phyloP scores from a whole-genome alignment of 2,329 filamentous ascomycete genomes.

The Grosmannia huntii region DNA sequence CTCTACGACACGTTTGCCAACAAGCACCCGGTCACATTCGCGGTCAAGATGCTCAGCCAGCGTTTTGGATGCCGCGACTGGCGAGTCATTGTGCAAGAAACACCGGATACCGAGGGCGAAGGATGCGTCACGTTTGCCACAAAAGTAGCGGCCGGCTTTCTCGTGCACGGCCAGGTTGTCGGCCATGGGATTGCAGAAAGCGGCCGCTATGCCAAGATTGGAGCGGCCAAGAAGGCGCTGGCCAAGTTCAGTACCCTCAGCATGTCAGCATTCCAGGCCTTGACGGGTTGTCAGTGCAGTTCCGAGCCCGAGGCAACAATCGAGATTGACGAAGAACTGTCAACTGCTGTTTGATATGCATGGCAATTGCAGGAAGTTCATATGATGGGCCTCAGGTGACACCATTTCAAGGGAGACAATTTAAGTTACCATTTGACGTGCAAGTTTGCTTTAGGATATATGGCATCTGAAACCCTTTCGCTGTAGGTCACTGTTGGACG shows the following conservation, averaged over 20 bases:
- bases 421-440: too few relatives aligned
- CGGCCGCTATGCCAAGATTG: slow-evolving; percentile 59
- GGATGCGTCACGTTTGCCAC: slow-evolving; percentile 13
- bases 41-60: slow-evolving; percentile 50
- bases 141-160: slow-evolving; percentile 54
- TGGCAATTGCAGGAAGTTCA: background rate
- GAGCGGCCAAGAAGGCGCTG: slow-evolving; percentile 48
- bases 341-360: background rate
- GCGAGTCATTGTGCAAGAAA: slow-evolving; percentile 41
- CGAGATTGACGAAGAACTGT: background rate
- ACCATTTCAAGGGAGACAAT: too few relatives aligned
- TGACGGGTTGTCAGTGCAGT: slow-evolving; percentile 52
- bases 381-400: too few relatives aligned
- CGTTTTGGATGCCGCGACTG: slow-evolving; percentile 52
- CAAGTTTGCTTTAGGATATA: too few relatives aligned
- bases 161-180: slow-evolving; percentile 63
- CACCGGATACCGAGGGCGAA: slow-evolving; percentile 25
- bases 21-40: slow-evolving; percentile 68
- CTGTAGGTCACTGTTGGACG: too few relatives aligned
- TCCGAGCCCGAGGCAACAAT: background rate
- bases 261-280: slow-evolving; percentile 43
- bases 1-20: slow-evolving; percentile 81
- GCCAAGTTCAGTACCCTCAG: slow-evolving; percentile 29
- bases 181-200: slow-evolving; percentile 49
- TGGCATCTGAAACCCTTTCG: too few relatives aligned